Evolutionary conservation across 768 basidiomycete species (phyloP).

Genomic region (Holtermannia corniformis): DNA sequence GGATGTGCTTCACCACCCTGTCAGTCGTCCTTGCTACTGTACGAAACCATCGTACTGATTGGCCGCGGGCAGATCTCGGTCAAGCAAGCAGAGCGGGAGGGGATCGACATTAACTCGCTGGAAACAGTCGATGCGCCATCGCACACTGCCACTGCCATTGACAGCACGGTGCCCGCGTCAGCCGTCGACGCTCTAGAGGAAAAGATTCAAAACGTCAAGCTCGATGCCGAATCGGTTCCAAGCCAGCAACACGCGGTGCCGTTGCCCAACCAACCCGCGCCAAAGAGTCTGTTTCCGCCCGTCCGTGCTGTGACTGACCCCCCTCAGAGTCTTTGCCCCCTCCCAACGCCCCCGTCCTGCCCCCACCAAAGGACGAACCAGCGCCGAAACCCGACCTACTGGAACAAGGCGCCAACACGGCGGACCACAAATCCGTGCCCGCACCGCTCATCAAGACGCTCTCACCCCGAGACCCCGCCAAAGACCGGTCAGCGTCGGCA

Average conservation of each 20-base stretch:
- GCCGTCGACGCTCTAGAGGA: slow-evolving; percentile 24
- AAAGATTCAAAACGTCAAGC: slow-evolving; percentile 24
- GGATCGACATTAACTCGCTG: slow-evolving; percentile 27
- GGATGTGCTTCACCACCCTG: slow-evolving; percentile 33
- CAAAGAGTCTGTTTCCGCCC: too few species aligned
- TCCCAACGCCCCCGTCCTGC: neutral
- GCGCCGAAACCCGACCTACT: slow-evolving; percentile 26
- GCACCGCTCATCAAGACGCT: slow-evolving; percentile 33
- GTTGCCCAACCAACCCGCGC: slow-evolving; percentile 3
- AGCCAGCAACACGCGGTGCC: slow-evolving; percentile 5
- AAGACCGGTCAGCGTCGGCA: slow-evolving; percentile 28
- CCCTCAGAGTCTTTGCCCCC: too few species aligned
- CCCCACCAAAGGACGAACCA: neutral
- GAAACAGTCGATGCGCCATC: slow-evolving; percentile 22
- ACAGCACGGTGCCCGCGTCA: slow-evolving; percentile 17
- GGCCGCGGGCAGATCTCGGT: slow-evolving; percentile 30
- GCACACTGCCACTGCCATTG: slow-evolving; percentile 19
- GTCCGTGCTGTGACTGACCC: too few species aligned
- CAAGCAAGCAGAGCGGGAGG: slow-evolving; percentile 33
- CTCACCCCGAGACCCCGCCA: slow-evolving; percentile 21
- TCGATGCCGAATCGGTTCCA: slow-evolving; percentile 4
- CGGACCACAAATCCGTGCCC: slow-evolving; percentile 34
- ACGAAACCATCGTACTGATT: slow-evolving; percentile 3
- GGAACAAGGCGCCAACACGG: slow-evolving; percentile 33
- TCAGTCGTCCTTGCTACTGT: slow-evolving; percentile 15